Evolutionary conservation across 139 green algal species (phyloP).

Genomic region (Nannochloris sp.): DNA sequence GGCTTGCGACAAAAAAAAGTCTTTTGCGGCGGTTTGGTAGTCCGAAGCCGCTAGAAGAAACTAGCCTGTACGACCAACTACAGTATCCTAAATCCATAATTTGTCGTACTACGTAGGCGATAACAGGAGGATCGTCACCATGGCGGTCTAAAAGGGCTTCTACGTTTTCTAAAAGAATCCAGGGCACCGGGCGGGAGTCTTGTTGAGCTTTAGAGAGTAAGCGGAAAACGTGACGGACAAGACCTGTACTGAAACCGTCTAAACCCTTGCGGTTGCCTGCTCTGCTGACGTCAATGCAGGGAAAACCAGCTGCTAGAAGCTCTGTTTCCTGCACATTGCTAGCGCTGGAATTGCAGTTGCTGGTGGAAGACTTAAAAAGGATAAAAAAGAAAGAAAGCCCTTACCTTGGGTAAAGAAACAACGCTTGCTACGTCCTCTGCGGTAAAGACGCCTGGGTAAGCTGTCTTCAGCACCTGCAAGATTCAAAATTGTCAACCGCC

Average conservation of each 20-base stretch:
- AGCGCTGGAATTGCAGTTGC: neutral
- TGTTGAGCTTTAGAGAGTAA: conserved; percentile 48
- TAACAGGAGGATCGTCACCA: conserved; percentile 23
- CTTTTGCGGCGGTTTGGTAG: conserved; percentile 68
- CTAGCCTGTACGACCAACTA: conserved; percentile 61
- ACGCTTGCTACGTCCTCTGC: conserved; percentile 19
- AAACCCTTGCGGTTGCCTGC: conserved; percentile 58
- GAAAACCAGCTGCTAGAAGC: conserved; percentile 77
- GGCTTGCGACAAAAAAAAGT: conserved; percentile 76
- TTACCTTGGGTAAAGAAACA: conserved; percentile 21
- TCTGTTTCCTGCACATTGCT: conserved; percentile 53
- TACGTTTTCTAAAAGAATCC: conserved; percentile 91
- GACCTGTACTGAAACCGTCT: conserved; percentile 48
- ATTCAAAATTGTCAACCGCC: too few relatives aligned
- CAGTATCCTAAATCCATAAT: conserved; percentile 72
- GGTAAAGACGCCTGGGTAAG: conserved; percentile 9
- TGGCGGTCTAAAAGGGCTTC: conserved; percentile 65
- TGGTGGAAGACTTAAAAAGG: neutral
- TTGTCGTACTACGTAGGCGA: conserved; percentile 38
- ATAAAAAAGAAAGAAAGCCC: neutral
- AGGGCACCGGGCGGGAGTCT: conserved; percentile 52
- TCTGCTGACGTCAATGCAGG: conserved; percentile 78
- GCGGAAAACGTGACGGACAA: conserved; percentile 79
- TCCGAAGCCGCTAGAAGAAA: conserved; percentile 59
- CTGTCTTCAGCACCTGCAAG: conserved; percentile 9